These are phyloP conservation scores for Gossypium schwendimanii DNA, from an alignment of 441 rosid species.

Conservation along the genomic window DNA sequence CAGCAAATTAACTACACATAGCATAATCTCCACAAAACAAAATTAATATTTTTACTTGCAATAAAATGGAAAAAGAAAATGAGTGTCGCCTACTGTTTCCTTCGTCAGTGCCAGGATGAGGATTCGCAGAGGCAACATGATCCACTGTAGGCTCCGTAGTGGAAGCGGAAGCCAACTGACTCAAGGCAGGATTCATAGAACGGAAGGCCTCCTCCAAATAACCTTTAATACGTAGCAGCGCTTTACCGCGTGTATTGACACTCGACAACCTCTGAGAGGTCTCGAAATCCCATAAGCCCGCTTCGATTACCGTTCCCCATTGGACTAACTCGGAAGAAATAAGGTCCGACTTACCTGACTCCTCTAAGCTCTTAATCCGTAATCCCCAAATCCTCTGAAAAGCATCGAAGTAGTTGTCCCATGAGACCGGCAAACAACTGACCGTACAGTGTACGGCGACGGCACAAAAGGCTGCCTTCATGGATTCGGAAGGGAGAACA, in stretches of 20 bases:
- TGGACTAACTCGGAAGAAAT: not conserved
- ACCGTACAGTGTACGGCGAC: not conserved
- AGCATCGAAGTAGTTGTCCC: not conserved
- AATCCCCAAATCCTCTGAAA: slow-evolving; percentile 1
- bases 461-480: not conserved
- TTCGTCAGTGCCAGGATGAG: not conserved
- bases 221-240: not conserved
- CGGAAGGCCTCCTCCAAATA: slow-evolving; percentile 35
- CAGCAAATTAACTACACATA: not conserved
- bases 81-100: not conserved
- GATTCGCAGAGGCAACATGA: not conserved
- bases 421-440: not conserved
- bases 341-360: not conserved
- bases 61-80: not conserved
- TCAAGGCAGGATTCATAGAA: slow-evolving; percentile 28
- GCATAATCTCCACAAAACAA: not conserved
- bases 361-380: not conserved
- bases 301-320: not conserved
- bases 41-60: not conserved
- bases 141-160: not conserved
- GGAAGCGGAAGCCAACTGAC: slow-evolving; percentile 5
- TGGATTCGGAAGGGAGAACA: not conserved
- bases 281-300: not conserved
- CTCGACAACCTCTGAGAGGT: not conserved
- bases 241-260: not conserved